Percentiles rank a stretch among this genome's conserved stretches.
Conservation (phyloP, 768 basidiomycete genomes). For the Boletus rubropictus region DNA sequence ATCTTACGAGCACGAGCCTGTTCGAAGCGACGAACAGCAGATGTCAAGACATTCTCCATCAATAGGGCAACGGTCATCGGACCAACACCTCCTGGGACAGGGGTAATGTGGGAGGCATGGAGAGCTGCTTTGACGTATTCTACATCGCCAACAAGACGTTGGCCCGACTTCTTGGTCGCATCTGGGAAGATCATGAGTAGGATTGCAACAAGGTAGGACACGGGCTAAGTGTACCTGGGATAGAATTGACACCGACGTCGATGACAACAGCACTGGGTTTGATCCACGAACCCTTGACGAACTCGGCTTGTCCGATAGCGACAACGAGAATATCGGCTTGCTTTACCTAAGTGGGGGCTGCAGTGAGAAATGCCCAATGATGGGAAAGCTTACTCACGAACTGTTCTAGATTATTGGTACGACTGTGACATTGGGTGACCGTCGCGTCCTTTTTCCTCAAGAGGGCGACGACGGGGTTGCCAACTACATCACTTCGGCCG, state of each 20-base stretch:
- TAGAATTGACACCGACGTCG: conserved; percentile 96
- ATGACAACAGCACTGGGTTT: conserved; percentile 94
- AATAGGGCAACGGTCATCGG: conserved; percentile 99
- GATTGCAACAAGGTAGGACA: background rate
- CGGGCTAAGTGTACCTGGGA: conserved; percentile 55
- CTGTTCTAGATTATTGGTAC: conserved; percentile 72
- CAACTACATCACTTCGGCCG: conserved; percentile 96
- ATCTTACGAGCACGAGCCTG: conserved; percentile 59
- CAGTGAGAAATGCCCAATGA: conserved; percentile 4
- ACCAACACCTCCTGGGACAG: conserved; percentile 97
- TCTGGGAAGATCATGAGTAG: conserved; percentile 41
- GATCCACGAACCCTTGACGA: conserved; percentile 89
- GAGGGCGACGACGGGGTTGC: conserved; percentile 90
- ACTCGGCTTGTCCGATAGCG: conserved; percentile 91
- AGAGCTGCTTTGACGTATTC: conserved; percentile 71
- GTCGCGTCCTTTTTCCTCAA: conserved; percentile 88
- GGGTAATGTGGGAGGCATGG: conserved; percentile 88
- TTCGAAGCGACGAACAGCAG: conserved; percentile 79
- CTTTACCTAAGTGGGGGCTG: conserved; percentile 50
- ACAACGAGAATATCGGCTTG: conserved; percentile 90
- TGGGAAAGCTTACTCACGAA: conserved; percentile 49
- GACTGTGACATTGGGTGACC: conserved; percentile 95
- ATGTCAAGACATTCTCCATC: conserved; percentile 88
- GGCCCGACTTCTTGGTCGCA: conserved; percentile 86
- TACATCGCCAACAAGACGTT: conserved; percentile 94